These are phyloP conservation scores for Pestalotiopsis sp. DNA, from an alignment of 2,329 filamentous ascomycete genomes.

Conservation along the genomic window DNA sequence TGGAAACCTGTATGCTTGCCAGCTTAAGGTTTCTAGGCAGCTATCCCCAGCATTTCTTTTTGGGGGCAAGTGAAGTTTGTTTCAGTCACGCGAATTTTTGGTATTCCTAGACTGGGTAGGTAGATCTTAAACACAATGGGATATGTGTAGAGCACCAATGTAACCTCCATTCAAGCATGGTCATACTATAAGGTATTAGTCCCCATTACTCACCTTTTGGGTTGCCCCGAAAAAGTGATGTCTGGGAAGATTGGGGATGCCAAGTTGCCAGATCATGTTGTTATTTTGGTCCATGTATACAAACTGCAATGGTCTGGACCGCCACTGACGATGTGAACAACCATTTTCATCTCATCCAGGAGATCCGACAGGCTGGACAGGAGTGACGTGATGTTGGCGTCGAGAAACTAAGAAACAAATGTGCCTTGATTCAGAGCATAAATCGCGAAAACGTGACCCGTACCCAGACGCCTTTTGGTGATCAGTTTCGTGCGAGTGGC, in stretches of 20 bases:
- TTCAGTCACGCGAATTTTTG: too few species aligned
- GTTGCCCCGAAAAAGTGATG: neutral
- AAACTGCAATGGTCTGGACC: neutral
- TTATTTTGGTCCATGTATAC: neutral
- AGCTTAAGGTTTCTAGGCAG: neutral
- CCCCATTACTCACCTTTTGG: neutral
- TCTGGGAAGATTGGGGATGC: neutral
- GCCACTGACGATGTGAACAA: neutral
- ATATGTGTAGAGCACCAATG: neutral
- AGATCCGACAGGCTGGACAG: neutral
- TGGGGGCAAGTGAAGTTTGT: neutral
- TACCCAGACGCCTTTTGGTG: neutral
- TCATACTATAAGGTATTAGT: neutral
- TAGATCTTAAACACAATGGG: too few species aligned
- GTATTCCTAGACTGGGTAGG: too few species aligned
- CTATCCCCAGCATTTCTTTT: neutral
- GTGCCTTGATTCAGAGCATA: neutral
- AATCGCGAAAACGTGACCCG: neutral
- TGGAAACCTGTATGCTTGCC: neutral
- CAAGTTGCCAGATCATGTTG: neutral
- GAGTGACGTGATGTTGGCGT: neutral
- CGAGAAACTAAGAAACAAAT: neutral
- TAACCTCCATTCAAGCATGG: neutral
- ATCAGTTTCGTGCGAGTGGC: neutral
- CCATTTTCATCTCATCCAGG: neutral